A percentile compares a stretch with the other conserved stretches of the same genome.
Conservation (phyloP, 1,284 basidiomycete genomes). For the Pseudozyma pruni region DNA sequence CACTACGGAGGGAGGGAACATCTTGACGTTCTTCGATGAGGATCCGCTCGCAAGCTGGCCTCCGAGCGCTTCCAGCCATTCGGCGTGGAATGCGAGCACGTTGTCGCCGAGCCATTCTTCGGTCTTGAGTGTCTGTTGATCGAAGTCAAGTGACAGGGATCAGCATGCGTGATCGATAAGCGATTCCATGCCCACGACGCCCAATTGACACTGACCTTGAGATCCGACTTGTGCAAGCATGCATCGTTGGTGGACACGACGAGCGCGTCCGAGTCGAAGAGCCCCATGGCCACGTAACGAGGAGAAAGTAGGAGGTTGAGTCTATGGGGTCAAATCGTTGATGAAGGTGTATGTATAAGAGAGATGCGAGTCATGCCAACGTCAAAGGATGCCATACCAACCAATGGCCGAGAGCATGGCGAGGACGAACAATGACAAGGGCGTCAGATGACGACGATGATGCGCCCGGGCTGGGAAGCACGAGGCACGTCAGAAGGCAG, state of each 20-base stretch:
- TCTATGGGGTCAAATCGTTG: too few species aligned
- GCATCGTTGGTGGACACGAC: conserved; percentile 36
- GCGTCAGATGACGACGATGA: too few species aligned
- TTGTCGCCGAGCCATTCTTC: conserved; percentile 49
- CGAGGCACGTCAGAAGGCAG: too few species aligned
- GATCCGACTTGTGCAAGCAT: conserved; percentile 34
- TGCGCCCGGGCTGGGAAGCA: too few species aligned
- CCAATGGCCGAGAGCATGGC: too few species aligned
- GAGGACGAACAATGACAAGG: too few species aligned
- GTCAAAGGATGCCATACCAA: too few species aligned
- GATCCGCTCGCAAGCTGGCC: conserved; percentile 2
- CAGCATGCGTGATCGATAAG: neutral
- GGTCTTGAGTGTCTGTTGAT: conserved; percentile 22
- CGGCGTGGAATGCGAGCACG: conserved; percentile 43
- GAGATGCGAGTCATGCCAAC: too few species aligned
- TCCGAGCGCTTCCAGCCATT: conserved; percentile 36
- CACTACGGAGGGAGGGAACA: conserved; percentile 41
- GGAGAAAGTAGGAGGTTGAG: too few species aligned
- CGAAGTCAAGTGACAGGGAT: neutral
- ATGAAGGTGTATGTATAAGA: too few species aligned
- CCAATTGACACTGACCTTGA: conserved; percentile 21
- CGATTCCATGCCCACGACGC: neutral
- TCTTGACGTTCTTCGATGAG: conserved; percentile 16
- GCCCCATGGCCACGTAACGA: neutral
- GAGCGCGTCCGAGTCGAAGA: conserved; percentile 21